A percentile compares a stretch with the other conserved stretches of the same genome.
phyloP scores from a whole-genome alignment of 2,329 filamentous ascomycete genomes.

The Aspergillus pseudotamarii region DNA sequence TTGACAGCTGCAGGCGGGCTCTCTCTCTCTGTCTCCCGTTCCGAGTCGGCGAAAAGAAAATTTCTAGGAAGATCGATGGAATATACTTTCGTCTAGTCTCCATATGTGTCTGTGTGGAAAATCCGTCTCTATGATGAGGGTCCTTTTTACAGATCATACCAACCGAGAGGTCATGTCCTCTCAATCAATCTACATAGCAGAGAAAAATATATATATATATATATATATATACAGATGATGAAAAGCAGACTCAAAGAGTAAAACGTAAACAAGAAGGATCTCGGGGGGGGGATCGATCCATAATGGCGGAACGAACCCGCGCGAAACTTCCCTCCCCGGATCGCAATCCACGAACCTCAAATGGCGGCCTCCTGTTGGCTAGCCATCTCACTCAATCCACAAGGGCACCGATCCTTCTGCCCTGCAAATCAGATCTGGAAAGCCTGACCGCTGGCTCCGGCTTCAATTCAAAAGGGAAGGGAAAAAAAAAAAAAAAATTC shows the following conservation, averaged over 20 bases:
- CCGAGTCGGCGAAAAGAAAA: neutral
- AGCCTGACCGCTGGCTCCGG: neutral
- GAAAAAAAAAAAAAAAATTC: too few relatives aligned
- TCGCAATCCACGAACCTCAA: neutral
- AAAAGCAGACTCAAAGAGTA: neutral
- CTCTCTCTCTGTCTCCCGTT: neutral
- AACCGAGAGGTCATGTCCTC: too few relatives aligned
- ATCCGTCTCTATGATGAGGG: too few relatives aligned
- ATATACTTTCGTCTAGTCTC: too few relatives aligned
- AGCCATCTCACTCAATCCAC: neutral
- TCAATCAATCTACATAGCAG: neutral
- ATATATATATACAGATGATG: too few relatives aligned
- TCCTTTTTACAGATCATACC: too few relatives aligned
- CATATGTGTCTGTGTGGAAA: too few relatives aligned
- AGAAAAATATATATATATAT: too few relatives aligned
- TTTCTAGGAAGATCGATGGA: too few relatives aligned
- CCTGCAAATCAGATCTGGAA: neutral
- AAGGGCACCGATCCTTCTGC: constrained; percentile 5
- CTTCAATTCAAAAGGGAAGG: neutral
- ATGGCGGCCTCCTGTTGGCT: neutral
- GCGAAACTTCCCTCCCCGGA: neutral
- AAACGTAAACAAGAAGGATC: neutral
- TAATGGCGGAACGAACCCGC: neutral
- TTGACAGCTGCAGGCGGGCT: neutral
- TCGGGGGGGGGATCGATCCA: neutral